phyloP scores from a whole-genome alignment of 140 eudicot genomes.

The Erigeron philadelphicus region DNA sequence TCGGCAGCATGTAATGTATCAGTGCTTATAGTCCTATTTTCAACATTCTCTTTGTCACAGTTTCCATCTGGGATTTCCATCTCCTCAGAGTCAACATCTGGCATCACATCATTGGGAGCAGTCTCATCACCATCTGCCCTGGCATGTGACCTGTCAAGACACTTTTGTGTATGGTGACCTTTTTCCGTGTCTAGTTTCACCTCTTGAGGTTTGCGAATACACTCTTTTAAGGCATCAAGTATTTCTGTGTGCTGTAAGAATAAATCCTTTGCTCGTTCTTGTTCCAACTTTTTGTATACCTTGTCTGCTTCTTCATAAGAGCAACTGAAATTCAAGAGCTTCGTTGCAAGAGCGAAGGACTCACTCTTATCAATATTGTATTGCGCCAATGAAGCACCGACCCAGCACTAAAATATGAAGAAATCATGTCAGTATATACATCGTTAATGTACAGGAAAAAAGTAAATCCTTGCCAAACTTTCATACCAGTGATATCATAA shows the following conservation, averaged over 20 bases:
- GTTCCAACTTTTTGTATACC: conserved; percentile 39
- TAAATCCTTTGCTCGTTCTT: conserved; percentile 28
- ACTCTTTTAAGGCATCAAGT: conserved; percentile 20
- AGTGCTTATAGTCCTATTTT: conserved; percentile 4
- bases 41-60: conserved; percentile 17
- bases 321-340: conserved; percentile 49
- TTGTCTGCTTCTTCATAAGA: conserved; percentile 39
- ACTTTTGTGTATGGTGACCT: too few species aligned
- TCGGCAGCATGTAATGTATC: conserved; percentile 27
- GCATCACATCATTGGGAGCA: conserved; percentile 21
- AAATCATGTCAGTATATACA: conserved; percentile 15
- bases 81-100: conserved; percentile 16
- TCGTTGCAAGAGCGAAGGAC: conserved; percentile 53
- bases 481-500: conserved; percentile 78
- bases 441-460: too few species aligned
- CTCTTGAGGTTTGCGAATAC: conserved; percentile 18
- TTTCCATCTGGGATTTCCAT: conserved; percentile 19
- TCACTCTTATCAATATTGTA: conserved; percentile 47
- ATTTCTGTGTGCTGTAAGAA: conserved; percentile 33
- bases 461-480: not conserved
- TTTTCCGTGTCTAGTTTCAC: too few species aligned
- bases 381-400: conserved; percentile 48
- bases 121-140: conserved; percentile 5
- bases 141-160: conserved; percentile 6
- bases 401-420: conserved; percentile 66